Percentiles rank a stretch among this genome's conserved stretches.
Conservation (phyloP, 1,139 yeast genomes). For the Blastobotrys capitulatus region DNA sequence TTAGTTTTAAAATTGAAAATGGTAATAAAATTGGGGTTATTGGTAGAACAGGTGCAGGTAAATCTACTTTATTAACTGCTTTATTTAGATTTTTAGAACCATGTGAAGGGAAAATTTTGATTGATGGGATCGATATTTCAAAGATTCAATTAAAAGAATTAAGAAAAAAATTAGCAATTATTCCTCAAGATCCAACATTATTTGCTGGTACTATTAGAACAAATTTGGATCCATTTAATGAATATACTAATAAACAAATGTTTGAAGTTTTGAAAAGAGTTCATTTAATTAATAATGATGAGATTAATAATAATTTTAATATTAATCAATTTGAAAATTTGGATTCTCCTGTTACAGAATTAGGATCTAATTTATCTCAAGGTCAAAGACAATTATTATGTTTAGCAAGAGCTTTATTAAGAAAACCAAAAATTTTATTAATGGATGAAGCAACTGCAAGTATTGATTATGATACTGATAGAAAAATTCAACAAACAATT, state of each 20-base stretch:
- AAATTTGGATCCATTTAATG: constrained; percentile 58
- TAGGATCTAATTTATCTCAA: constrained; percentile 65
- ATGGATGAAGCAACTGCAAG: constrained; percentile 84
- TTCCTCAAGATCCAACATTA: constrained; percentile 69
- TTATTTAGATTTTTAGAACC: constrained; percentile 67
- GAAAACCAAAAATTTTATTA: constrained; percentile 56
- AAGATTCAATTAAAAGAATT: constrained; percentile 49
- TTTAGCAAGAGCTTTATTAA: constrained; percentile 63
- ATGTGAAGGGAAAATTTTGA: constrained; percentile 45
- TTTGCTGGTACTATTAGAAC: constrained; percentile 58
- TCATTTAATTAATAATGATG: background rate
- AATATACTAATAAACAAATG: constrained; percentile 40
- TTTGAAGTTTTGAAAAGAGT: constrained; percentile 35
- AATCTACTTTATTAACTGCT: constrained; percentile 62
- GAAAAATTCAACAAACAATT: constrained; percentile 67
- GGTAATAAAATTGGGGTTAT: constrained; percentile 73
- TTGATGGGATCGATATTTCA: constrained; percentile 54
- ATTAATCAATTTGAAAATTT: constrained; percentile 25
- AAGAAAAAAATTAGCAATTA: constrained; percentile 56
- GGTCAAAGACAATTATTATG: constrained; percentile 76
- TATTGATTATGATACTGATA: constrained; percentile 74
- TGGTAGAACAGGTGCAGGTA: constrained; percentile 83
- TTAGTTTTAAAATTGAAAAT: constrained; percentile 47
- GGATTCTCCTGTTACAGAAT: constrained; percentile 47
- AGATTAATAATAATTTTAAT: background rate